Evolutionary conservation across 2,329 filamentous ascomycete genomes (phyloP).

Genomic region (Alternaria ventricosa): DNA sequence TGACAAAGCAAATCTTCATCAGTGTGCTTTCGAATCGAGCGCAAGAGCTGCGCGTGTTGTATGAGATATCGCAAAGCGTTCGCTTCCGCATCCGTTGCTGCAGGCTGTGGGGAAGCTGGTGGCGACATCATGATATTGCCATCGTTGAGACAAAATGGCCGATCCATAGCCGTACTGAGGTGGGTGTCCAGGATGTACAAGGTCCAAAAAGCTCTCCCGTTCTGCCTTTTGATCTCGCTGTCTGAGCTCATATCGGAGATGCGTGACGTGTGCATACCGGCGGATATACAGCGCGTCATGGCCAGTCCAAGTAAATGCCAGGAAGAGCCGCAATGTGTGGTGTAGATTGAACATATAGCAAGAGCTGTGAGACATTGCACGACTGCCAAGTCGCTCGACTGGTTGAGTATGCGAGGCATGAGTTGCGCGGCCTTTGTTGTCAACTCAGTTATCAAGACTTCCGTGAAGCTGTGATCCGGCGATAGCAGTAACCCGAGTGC

Average conservation of each 20-base stretch:
- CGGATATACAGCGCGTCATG: conserved; percentile 17
- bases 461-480: conserved; percentile 6
- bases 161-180: conserved; percentile 12
- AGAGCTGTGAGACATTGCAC: neutral
- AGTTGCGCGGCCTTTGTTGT: neutral
- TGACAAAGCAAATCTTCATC: neutral
- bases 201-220: conserved; percentile 9
- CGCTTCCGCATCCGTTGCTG: neutral
- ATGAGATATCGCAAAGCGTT: neutral
- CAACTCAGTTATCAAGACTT: neutral
- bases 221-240: conserved; percentile 1
- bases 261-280: conserved; percentile 16
- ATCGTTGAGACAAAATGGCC: conserved; percentile 14
- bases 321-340: conserved; percentile 15
- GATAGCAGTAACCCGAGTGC: conserved; percentile 13
- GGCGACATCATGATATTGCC: conserved; percentile 6
- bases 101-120: neutral
- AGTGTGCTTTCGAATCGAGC: neutral
- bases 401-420: neutral
- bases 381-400: neutral
- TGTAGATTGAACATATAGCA: conserved; percentile 10
- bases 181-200: conserved; percentile 17
- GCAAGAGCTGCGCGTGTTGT: neutral
- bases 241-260: conserved; percentile 4
- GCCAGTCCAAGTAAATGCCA: conserved; percentile 19